Base-by-base conservation (phyloP, 2,329 filamentous ascomycete species). In the Pseudogymnoascus sp. region DNA sequence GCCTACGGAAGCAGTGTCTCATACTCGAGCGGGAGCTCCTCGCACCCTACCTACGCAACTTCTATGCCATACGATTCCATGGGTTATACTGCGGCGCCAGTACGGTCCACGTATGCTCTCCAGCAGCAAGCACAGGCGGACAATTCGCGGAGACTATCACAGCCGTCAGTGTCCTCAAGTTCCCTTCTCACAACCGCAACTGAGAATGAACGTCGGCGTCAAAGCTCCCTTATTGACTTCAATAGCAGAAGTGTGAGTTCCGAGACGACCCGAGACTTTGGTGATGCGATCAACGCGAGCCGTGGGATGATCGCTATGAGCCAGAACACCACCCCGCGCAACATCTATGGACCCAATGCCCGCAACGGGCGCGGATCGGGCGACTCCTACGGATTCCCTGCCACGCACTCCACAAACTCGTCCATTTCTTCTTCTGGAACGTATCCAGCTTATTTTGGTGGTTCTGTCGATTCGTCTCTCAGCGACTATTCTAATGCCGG, bases 261-360 rank as follows among this genome's bases (percentile, higher is more conserved):
- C 73, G 87, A 80, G 75, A 72, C 76, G 60, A 80, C 82, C 63
- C 82, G 88, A 69, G 88, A 87, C 70, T 96, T 93, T 75, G 90
- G 88, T 68, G 93, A 97, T 73, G 91, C 91, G 29, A 86, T 97
- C 63, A 93, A 97, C 75, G 93, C 93, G 23, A 93, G 92, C 74
- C 89, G 95, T 66, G 91, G 92, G 69, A 97, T 97, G 90, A 84
- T 97, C 26, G 91, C 92, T 38, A 90, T 97, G 83, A 96, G 91
- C 82, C 92, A 97, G 77, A 92, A 97, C 72, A 96, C 92, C 70
- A 96, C 92, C 1, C 91, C 93, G 11, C 83, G 93, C 66, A 95
- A 93, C 73, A 91, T 96, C 70, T 96, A 96, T 72, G 91, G 89
- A 65, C 83, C 84, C 67, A 79, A 82, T 66, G 78, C 73, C 65